Conservation (phyloP, 257 asterid species). For the Forsythia viridissima region DNA sequence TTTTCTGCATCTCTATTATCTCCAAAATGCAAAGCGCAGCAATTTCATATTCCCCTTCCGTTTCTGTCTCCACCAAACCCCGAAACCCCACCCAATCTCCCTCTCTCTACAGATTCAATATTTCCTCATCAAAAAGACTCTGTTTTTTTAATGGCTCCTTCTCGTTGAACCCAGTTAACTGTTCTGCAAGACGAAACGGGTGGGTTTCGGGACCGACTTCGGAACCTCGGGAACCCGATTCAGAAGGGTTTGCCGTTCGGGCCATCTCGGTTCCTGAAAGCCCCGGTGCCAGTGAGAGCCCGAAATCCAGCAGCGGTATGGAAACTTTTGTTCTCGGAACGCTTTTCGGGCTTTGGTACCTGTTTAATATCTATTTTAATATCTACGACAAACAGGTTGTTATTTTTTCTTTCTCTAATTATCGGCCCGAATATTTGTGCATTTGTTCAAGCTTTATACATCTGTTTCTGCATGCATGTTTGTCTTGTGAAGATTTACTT, state of each 20-base stretch:
- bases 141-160: slow-evolving; percentile 20
- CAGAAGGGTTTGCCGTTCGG: slow-evolving; percentile 16
- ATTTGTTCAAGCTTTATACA: background rate
- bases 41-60: slow-evolving; percentile 50
- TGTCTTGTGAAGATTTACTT: background rate
- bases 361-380: slow-evolving; percentile 92
- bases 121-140: slow-evolving; percentile 13
- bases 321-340: slow-evolving; percentile 78
- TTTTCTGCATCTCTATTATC: slow-evolving; percentile 1
- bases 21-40: slow-evolving; percentile 68
- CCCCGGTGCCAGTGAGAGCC: slow-evolving; percentile 54
- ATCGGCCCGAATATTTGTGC: background rate
- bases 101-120: slow-evolving; percentile 22
- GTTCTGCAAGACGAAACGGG: slow-evolving; percentile 47
- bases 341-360: slow-evolving; percentile 89
- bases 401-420: background rate
- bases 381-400: slow-evolving; percentile 89
- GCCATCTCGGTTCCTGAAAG: slow-evolving; percentile 55
- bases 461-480: background rate
- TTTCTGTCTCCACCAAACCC: slow-evolving; percentile 37
- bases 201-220: slow-evolving; percentile 48
- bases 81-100: slow-evolving; percentile 30
- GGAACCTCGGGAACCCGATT: too few species aligned
- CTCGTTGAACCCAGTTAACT: slow-evolving; percentile 29
- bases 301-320: slow-evolving; percentile 43